A percentile compares a stretch with the other conserved stretches of the same genome.
phyloP scores from a whole-genome alignment of 352 stramenopile genomes.

The Globisporangium viniferum region DNA sequence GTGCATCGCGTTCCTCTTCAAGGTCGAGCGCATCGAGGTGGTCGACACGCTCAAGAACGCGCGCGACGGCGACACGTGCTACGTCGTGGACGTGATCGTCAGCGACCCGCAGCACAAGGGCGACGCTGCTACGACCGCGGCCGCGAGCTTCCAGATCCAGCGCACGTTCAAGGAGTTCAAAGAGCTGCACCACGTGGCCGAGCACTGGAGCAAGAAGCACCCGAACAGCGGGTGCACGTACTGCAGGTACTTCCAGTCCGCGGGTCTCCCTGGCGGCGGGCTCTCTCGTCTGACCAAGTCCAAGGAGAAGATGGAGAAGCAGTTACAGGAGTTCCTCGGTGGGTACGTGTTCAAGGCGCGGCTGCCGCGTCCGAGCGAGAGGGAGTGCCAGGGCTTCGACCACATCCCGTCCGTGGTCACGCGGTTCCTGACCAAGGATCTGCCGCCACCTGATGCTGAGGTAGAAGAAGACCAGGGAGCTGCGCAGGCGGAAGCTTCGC shows the following conservation, averaged over 20 bases:
- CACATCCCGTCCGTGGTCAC: constrained; percentile 14
- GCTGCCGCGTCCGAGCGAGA: constrained; percentile 1
- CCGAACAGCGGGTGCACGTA: not conserved
- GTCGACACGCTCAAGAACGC: constrained; percentile 10
- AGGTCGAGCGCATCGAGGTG: constrained; percentile 6
- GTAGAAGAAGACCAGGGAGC: not conserved
- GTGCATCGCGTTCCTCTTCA: constrained; percentile 13
- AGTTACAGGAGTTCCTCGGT: not conserved
- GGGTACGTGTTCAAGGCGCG: constrained; percentile 5
- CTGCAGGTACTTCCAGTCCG: not conserved
- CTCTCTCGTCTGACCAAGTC: constrained; percentile 5
- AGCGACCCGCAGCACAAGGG: not conserved
- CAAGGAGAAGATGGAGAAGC: constrained; percentile 6
- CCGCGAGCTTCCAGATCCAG: constrained; percentile 14
- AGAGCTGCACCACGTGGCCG: not conserved
- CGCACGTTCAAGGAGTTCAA: constrained; percentile 15
- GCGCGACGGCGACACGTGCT: constrained; percentile 2
- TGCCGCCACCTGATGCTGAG: not conserved
- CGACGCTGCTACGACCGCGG: not conserved
- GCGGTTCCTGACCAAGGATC: constrained; percentile 11
- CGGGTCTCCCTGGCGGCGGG: not conserved
- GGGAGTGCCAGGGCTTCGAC: constrained; percentile 14
- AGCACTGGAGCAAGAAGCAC: constrained; percentile 11
- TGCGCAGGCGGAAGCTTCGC: not conserved
- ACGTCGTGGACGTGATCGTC: constrained; percentile 6